These are phyloP conservation scores for Ampelomyces quisqualis DNA, from an alignment of 2,329 filamentous ascomycete species.

Conservation along the genomic window DNA sequence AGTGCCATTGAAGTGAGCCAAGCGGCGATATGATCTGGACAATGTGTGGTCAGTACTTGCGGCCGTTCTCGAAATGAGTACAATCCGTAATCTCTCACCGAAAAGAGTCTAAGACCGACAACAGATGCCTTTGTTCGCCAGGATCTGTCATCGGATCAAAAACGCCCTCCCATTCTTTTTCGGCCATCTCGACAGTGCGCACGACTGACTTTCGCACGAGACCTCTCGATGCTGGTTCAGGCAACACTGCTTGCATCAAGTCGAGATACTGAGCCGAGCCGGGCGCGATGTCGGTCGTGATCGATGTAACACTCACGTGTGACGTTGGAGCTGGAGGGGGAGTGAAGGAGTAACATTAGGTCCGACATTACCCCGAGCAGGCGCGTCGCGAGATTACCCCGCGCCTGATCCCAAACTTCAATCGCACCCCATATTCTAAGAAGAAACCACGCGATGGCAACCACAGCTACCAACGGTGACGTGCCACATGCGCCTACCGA, in stretches of 20 bases:
- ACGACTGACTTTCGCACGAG: too few relatives aligned
- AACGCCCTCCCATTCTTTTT: slow-evolving; percentile 58
- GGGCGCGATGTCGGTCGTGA: not conserved
- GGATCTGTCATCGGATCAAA: slow-evolving; percentile 69
- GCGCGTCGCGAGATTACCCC: slow-evolving; percentile 2
- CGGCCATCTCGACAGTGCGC: slow-evolving; percentile 22
- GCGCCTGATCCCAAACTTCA: slow-evolving; percentile 1
- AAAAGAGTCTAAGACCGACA: slow-evolving; percentile 84
- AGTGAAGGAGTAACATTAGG: not conserved
- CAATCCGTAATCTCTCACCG: slow-evolving; percentile 58
- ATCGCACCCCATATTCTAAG: not conserved
- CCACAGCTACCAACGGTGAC: slow-evolving; percentile 13
- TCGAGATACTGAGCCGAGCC: not conserved
- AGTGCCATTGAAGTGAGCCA: slow-evolving; percentile 85
- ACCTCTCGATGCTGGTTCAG: too few relatives aligned
- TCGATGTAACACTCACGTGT: not conserved
- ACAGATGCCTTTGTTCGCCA: slow-evolving; percentile 78
- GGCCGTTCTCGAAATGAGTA: not conserved
- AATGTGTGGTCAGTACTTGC: not conserved
- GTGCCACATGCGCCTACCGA: slow-evolving; percentile 49
- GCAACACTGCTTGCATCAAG: too few relatives aligned
- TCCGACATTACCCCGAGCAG: slow-evolving; percentile 4
- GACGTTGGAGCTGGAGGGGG: not conserved
- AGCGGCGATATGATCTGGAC: slow-evolving; percentile 75
- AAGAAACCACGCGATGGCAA: slow-evolving; percentile 19